A percentile compares a stretch with the other conserved stretches of the same genome.
Conservation (phyloP, 2,329 filamentous ascomycete genomes). For the Lasiodiplodia sp. region DNA sequence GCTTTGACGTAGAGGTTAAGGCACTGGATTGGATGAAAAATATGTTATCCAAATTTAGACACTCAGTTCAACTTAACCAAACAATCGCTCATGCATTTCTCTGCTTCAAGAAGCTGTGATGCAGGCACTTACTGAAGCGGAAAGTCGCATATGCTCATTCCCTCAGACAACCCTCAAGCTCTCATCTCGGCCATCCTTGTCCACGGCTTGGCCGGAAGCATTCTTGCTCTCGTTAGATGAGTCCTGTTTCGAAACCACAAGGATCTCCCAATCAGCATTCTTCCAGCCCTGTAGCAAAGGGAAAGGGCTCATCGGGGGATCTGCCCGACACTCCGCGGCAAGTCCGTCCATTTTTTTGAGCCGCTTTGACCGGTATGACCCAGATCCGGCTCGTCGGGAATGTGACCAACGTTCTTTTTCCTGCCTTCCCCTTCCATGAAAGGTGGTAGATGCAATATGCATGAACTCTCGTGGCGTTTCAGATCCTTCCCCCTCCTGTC, state of each 20-base stretch:
- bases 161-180: background rate
- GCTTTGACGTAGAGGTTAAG: background rate
- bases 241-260: background rate
- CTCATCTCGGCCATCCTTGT: background rate
- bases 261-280: background rate
- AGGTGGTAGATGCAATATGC: background rate
- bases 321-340: background rate
- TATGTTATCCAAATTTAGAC: background rate
- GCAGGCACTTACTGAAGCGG: background rate
- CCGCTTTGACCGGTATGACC: background rate
- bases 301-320: background rate
- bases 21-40: background rate
- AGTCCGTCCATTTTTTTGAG: background rate
- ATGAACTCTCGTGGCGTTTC: background rate
- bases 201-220: background rate
- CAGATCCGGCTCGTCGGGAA: background rate
- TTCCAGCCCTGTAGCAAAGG: background rate
- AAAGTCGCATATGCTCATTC: background rate
- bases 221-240: background rate
- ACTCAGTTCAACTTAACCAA: background rate
- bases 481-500: background rate
- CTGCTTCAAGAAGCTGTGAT: background rate
- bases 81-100: background rate
- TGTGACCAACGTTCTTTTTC: background rate
- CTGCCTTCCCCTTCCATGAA: background rate